Evolutionary conservation across 2,329 filamentous ascomycete genomes (phyloP).

Genomic region (Alternaria sp.): DNA sequence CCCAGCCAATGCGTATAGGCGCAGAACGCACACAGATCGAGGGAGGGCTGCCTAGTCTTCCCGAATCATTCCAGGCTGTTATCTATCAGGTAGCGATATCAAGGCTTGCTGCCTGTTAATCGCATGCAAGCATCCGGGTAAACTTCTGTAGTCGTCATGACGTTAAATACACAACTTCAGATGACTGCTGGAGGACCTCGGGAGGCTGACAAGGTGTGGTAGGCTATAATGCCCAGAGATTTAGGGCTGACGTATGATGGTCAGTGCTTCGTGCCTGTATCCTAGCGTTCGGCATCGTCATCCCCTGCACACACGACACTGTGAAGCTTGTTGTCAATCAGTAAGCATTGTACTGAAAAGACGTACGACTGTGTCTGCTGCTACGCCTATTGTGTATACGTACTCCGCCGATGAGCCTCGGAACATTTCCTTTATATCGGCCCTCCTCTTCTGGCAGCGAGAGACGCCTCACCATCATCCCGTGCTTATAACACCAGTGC

Average conservation of each 20-base stretch:
- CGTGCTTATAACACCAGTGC: conserved; percentile 12
- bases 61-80: not conserved
- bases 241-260: conserved; percentile 14
- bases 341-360: not conserved
- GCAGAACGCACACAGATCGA: not conserved
- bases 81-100: not conserved
- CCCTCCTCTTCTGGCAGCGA: not conserved
- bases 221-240: not conserved
- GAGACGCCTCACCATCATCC: not conserved
- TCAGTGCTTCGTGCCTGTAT: conserved; percentile 1
- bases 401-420: not conserved
- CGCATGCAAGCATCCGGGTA: accelerated
- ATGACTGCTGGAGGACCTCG: not conserved
- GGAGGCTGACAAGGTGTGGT: not conserved
- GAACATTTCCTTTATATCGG: not conserved
- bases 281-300: not conserved
- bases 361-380: not conserved
- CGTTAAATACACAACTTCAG: not conserved
- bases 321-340: not conserved
- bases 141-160: not conserved
- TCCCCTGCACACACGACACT: conserved; percentile 4
- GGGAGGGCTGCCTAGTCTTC: not conserved
- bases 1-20: too few species aligned
- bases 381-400: not conserved
- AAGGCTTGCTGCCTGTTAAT: not conserved